Conservation (phyloP, 2,329 filamentous ascomycete genomes). For the Colletotrichum sp. region DNA sequence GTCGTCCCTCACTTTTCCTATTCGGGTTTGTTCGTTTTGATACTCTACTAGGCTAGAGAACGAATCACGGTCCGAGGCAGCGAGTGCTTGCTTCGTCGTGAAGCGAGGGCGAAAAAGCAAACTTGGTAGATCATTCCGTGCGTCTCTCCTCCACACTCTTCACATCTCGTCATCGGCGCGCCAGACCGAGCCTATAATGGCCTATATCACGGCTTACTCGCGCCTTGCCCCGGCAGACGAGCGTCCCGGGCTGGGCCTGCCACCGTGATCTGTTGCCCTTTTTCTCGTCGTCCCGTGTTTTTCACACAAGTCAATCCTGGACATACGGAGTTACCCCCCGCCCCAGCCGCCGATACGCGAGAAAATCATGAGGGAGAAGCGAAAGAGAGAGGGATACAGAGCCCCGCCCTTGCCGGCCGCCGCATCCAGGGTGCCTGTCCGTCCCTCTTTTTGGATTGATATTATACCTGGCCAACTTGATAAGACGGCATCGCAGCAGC, state of each 20-base stretch:
- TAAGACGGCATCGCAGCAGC: not conserved
- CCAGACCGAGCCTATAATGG: not conserved
- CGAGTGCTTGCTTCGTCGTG: not conserved
- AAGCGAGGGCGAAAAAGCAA: not conserved
- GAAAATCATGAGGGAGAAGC: conserved; percentile 13
- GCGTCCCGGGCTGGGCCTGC: not conserved
- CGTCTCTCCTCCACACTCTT: not conserved
- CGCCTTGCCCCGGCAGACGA: not conserved
- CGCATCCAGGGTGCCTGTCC: not conserved
- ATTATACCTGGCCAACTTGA: not conserved
- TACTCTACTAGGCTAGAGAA: not conserved
- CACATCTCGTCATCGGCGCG: not conserved
- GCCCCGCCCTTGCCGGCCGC: not conserved
- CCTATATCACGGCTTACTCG: not conserved
- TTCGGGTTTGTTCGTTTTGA: not conserved
- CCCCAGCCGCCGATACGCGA: not conserved
- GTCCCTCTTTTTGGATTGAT: not conserved
- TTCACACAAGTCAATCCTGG: not conserved
- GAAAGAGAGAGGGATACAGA: not conserved
- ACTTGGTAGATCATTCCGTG: not conserved
- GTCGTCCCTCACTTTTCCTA: not conserved
- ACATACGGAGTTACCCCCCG: not conserved
- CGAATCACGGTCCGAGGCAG: not conserved
- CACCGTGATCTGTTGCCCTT: not conserved
- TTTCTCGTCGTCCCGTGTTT: not conserved